A percentile compares a stretch with the other conserved stretches of the same genome.
These are phyloP conservation scores for Cryptococcus maquisensis DNA, from an alignment of 1,284 basidiomycete species.

Conservation along the genomic window DNA sequence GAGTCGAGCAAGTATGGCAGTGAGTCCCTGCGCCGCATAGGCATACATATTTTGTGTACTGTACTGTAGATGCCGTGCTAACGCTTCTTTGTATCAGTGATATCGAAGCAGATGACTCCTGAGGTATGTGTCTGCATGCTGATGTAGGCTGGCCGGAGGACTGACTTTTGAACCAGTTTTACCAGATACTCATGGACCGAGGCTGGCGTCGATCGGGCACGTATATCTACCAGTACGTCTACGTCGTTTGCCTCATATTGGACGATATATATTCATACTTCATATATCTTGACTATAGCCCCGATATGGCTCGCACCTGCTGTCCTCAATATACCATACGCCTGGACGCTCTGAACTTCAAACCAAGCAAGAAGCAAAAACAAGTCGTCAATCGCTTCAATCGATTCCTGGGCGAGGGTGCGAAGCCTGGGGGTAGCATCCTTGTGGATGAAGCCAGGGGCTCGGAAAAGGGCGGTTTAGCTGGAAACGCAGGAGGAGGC, in stretches of 20 bases:
- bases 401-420: slow-evolving; percentile 29
- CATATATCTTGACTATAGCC: slow-evolving; percentile 58
- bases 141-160: neutral
- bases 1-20: slow-evolving; percentile 48
- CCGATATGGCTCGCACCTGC: slow-evolving; percentile 73
- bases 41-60: no score
- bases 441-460: slow-evolving; percentile 1
- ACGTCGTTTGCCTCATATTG: neutral
- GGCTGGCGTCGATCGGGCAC: slow-evolving; percentile 85
- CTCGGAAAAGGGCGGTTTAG: slow-evolving; percentile 1
- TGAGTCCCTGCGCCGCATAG: slow-evolving; percentile 22
- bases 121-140: neutral
- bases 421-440: slow-evolving; percentile 13
- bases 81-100: neutral
- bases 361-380: slow-evolving; percentile 70
- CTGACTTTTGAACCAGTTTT: slow-evolving; percentile 32
- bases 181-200: slow-evolving; percentile 65
- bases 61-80: neutral
- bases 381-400: slow-evolving; percentile 72
- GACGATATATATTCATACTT: no score
- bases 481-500: slow-evolving; percentile 10
- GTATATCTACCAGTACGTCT: slow-evolving; percentile 56
- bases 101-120: slow-evolving; percentile 12
- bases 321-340: slow-evolving; percentile 92
- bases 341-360: slow-evolving; percentile 70